A percentile compares a stretch with the other conserved stretches of the same genome.
phyloP scores from a whole-genome alignment of 2,329 filamentous ascomycete species.

The Alternaria brassicae region DNA sequence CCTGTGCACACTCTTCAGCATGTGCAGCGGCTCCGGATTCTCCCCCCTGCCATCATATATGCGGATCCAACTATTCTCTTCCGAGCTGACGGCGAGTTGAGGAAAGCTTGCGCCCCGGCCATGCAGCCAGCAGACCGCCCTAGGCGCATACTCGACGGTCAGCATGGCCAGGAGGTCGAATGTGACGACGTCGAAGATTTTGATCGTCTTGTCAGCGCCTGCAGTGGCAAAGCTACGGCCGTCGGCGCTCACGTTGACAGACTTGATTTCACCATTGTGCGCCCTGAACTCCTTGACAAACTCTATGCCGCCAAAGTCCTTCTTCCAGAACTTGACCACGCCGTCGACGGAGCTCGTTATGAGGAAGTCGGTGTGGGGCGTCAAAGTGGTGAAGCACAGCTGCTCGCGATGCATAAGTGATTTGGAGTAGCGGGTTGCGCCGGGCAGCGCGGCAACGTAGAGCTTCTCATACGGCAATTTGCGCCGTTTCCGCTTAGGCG shows the following conservation, averaged over 20 bases:
- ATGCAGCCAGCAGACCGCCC: constrained; percentile 91
- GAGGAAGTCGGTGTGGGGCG: constrained; percentile 90
- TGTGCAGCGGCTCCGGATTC: constrained; percentile 76
- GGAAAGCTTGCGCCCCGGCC: constrained; percentile 83
- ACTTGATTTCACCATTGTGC: constrained; percentile 82
- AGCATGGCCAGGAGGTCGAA: constrained; percentile 74
- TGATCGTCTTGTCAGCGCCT: constrained; percentile 78
- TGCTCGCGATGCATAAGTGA: constrained; percentile 99
- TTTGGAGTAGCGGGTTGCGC: constrained; percentile 81
- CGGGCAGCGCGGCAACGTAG: constrained; percentile 87
- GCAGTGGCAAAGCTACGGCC: constrained; percentile 92
- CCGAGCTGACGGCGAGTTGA: constrained; percentile 81
- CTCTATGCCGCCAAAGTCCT: constrained; percentile 85
- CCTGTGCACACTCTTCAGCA: constrained; percentile 79
- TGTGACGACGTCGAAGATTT: constrained; percentile 79
- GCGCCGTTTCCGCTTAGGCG: constrained; percentile 85
- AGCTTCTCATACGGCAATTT: constrained; percentile 94
- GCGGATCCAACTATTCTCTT: constrained; percentile 73
- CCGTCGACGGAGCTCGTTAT: constrained; percentile 94
- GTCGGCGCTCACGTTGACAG: constrained; percentile 85
- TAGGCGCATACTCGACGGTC: constrained; percentile 75
- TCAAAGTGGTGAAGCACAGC: constrained; percentile 84
- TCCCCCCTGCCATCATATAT: constrained; percentile 93
- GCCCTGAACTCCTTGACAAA: constrained; percentile 98
- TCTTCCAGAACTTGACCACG: constrained; percentile 99